Evolutionary conservation across 2,329 filamentous ascomycete genomes (phyloP).

Genomic region (Ascochyta rabiei): DNA sequence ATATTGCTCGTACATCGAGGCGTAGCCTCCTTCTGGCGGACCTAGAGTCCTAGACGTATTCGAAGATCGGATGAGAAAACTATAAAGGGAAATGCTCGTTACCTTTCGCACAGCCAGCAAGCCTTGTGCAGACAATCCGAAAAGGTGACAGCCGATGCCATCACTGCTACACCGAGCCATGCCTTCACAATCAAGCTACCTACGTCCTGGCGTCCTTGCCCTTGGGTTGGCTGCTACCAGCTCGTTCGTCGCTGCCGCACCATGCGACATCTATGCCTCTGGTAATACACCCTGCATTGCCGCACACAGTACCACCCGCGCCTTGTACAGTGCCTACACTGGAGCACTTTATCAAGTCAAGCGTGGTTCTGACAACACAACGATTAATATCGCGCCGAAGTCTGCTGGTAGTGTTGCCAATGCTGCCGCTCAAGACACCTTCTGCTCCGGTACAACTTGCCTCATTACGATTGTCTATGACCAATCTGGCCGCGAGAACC

Average conservation of each 20-base stretch:
- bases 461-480: constrained; percentile 70
- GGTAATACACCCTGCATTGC: constrained; percentile 68
- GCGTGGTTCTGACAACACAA: constrained; percentile 60
- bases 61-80: not conserved
- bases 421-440: constrained; percentile 64
- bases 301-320: constrained; percentile 69
- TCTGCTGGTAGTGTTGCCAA: constrained; percentile 68
- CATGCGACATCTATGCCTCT: constrained; percentile 66
- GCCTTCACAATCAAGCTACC: constrained; percentile 8
- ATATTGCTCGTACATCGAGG: not conserved
- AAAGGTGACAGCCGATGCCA: not conserved
- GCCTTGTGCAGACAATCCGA: not conserved
- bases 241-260: constrained; percentile 58
- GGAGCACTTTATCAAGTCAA: constrained; percentile 66
- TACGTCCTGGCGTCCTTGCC: constrained; percentile 24
- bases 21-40: not conserved
- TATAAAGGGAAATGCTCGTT: not conserved
- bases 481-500: constrained; percentile 66
- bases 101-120: not conserved
- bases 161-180: constrained; percentile 1
- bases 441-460: constrained; percentile 67
- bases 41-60: not conserved
- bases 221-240: constrained; percentile 46
- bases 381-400: constrained; percentile 57
- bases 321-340: constrained; percentile 61